Evolutionary conservation across 2,329 filamentous ascomycete species (phyloP).

Genomic region (Penicillium palitans): DNA sequence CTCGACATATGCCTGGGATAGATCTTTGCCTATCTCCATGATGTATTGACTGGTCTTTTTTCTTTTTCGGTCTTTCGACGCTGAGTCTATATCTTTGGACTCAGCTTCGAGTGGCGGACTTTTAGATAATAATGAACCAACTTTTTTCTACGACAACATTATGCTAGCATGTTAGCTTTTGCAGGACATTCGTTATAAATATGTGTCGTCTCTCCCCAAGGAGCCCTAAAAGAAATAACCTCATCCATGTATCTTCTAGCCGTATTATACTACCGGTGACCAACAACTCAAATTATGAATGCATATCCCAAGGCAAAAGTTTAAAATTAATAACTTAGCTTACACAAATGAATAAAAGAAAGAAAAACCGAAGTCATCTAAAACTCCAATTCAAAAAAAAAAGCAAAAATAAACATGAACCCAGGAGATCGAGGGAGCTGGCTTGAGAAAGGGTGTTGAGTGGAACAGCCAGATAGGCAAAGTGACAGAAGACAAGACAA

Average conservation of each 20-base stretch:
- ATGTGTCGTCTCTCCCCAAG: background rate
- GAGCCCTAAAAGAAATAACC: background rate
- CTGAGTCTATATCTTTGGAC: background rate
- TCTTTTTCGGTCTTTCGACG: background rate
- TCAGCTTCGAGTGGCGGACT: background rate
- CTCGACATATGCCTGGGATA: background rate
- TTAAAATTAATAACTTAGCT: slow-evolving; percentile 5
- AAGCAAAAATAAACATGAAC: background rate
- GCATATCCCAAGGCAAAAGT: background rate
- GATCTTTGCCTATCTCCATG: background rate
- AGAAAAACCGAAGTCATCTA: slow-evolving; percentile 3
- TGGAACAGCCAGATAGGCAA: slow-evolving; percentile 12
- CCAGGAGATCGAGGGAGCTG: background rate
- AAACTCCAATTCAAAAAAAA: slow-evolving; percentile 9
- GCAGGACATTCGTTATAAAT: background rate
- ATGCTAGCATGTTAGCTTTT: background rate
- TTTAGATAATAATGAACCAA: slow-evolving; percentile 5
- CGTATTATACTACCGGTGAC: background rate
- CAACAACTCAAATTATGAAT: background rate
- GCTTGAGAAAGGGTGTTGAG: slow-evolving; percentile 3
- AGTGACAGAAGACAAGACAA: slow-evolving; percentile 1
- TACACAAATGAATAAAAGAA: slow-evolving; percentile 6
- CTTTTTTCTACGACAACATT: background rate
- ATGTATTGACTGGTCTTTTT: background rate
- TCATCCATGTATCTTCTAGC: background rate